A percentile compares a stretch with the other conserved stretches of the same genome.
These are phyloP conservation scores for Candida incommunis DNA, from an alignment of 805 yeast species.

Conservation along the genomic window DNA sequence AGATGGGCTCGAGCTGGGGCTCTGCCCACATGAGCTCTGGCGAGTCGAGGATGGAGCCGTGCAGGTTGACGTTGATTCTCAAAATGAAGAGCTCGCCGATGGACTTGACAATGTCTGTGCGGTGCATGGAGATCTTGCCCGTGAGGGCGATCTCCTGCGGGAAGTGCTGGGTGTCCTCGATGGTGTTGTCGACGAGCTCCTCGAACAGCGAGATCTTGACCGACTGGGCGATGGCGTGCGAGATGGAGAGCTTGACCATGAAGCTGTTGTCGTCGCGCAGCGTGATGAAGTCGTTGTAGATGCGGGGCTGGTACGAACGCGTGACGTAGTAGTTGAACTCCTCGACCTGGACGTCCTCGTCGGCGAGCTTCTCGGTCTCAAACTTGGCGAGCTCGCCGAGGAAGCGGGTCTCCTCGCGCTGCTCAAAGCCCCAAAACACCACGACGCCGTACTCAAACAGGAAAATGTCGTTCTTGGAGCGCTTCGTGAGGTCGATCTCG, in stretches of 20 bases:
- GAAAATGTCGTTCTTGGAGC: slow-evolving; percentile 76
- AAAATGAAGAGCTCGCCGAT: slow-evolving; percentile 91
- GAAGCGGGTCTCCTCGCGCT: slow-evolving; percentile 70
- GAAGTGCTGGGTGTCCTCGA: slow-evolving; percentile 92
- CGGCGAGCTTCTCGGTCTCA: slow-evolving; percentile 78
- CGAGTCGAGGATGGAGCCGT: slow-evolving; percentile 64
- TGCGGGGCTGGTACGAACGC: slow-evolving; percentile 86
- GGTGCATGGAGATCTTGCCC: slow-evolving; percentile 88
- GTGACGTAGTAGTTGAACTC: slow-evolving; percentile 94
- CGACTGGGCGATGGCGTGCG: slow-evolving; percentile 92
- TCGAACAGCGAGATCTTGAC: slow-evolving; percentile 92
- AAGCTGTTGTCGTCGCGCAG: slow-evolving; percentile 79
- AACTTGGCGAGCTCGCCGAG: slow-evolving; percentile 76
- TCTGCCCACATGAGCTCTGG: slow-evolving; percentile 99
- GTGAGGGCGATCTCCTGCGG: slow-evolving; percentile 91
- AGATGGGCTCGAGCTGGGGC: slow-evolving; percentile 93
- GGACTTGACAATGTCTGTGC: slow-evolving; percentile 92
- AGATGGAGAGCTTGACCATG: slow-evolving; percentile 82
- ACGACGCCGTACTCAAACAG: slow-evolving; percentile 95
- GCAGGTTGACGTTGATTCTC: slow-evolving; percentile 29
- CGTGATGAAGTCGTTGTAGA: slow-evolving; percentile 90
- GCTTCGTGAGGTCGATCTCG: slow-evolving; percentile 78
- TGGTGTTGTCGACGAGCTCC: slow-evolving; percentile 90
- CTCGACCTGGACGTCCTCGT: slow-evolving; percentile 86
- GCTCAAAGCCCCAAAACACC: slow-evolving; percentile 89